A percentile compares a stretch with the other conserved stretches of the same genome.
Conservation (phyloP, 2,329 filamentous ascomycete genomes). For the Penicillium sp. region DNA sequence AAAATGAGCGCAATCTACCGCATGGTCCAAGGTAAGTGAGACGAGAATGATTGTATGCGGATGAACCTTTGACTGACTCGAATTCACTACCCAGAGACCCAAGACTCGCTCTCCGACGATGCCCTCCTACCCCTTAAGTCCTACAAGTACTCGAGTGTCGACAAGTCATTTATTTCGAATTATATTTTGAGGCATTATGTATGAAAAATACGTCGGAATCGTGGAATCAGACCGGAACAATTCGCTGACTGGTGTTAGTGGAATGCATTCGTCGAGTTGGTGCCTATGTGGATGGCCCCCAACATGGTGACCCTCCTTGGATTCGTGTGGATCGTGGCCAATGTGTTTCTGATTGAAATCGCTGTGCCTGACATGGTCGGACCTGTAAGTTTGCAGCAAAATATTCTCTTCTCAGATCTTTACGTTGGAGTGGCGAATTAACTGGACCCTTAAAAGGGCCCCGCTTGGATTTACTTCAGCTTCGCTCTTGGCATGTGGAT, state of each 20-base stretch:
- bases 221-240: not conserved
- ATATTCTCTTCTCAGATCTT: not conserved
- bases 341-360: slow-evolving; percentile 73
- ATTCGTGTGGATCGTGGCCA: slow-evolving; percentile 89
- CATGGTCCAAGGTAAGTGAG: slow-evolving; percentile 39
- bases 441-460: slow-evolving; percentile 58
- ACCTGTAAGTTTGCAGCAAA: slow-evolving; percentile 62
- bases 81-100: slow-evolving; percentile 32
- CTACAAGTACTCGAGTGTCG: slow-evolving; percentile 97
- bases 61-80: not conserved
- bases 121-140: slow-evolving; percentile 86
- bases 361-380: slow-evolving; percentile 89
- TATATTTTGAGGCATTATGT: slow-evolving; percentile 96
- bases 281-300: slow-evolving; percentile 94
- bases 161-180: slow-evolving; percentile 90
- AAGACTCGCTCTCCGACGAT: slow-evolving; percentile 77
- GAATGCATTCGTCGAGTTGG: slow-evolving; percentile 90
- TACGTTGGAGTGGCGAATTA: not conserved
- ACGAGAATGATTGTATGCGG: not conserved
- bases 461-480: slow-evolving; percentile 91
- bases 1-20: slow-evolving; percentile 35
- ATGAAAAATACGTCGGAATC: slow-evolving; percentile 43
- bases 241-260: slow-evolving; percentile 60
- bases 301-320: slow-evolving; percentile 97
- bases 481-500: slow-evolving; percentile 96